A percentile compares a stretch with the other conserved stretches of the same genome.
These are phyloP conservation scores for Cordyceps tenuipes DNA, from an alignment of 2,329 filamentous ascomycete species.

Conservation along the genomic window DNA sequence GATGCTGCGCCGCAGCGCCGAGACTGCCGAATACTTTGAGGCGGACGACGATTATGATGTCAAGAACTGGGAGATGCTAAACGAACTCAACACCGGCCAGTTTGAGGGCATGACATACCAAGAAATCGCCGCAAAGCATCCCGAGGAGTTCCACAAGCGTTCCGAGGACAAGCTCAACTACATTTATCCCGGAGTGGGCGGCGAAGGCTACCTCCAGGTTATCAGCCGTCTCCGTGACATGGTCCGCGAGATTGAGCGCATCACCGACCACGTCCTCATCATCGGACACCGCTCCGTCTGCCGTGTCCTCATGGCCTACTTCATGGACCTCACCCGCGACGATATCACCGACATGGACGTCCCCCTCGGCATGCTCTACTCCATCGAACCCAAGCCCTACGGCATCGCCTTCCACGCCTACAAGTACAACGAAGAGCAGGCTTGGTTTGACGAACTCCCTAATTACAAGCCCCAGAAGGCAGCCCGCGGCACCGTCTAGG, in stretches of 20 bases:
- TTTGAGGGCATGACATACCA: conserved; percentile 95
- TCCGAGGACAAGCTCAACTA: conserved; percentile 86
- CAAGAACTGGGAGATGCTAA: conserved; percentile 96
- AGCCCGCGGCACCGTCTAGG: conserved; percentile 19
- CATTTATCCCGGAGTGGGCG: conserved; percentile 90
- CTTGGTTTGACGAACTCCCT: conserved; percentile 80
- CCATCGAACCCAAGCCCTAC: conserved; percentile 94
- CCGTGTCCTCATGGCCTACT: conserved; percentile 89
- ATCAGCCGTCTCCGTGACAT: conserved; percentile 92
- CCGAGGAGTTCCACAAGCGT: conserved; percentile 74
- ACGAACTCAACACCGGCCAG: conserved; percentile 85
- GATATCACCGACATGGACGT: conserved; percentile 93
- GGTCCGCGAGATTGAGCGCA: conserved; percentile 93
- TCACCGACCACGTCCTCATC: conserved; percentile 89
- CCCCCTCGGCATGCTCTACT: conserved; percentile 86
- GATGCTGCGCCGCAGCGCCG: conserved; percentile 84
- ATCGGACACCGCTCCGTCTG: conserved; percentile 90
- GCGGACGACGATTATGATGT: conserved; percentile 88
- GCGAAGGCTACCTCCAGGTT: conserved; percentile 93
- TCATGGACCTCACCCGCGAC: conserved; percentile 82
- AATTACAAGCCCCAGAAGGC: conserved; percentile 65
- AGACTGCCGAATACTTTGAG: conserved; percentile 84
- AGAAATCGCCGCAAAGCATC: conserved; percentile 72
- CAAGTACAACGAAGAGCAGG: conserved; percentile 68
- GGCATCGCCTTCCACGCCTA: conserved; percentile 96